These are phyloP conservation scores for Diphasiastrum complanatum DNA, from an alignment of 83 land plant genomes.

Conservation along the genomic window DNA sequence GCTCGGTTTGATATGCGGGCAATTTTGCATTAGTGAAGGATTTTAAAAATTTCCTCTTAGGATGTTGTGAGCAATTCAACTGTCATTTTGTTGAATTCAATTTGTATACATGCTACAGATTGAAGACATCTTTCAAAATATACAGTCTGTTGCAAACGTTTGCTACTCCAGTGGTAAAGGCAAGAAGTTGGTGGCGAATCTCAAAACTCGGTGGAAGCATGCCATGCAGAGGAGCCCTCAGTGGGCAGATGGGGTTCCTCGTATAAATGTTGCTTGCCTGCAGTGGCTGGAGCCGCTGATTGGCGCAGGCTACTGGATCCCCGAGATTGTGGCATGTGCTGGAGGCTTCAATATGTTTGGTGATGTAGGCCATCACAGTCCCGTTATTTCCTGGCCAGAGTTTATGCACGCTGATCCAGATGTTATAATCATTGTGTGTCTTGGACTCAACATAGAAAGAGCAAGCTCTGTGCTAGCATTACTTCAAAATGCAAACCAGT, in stretches of 20 bases:
- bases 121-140: slow-evolving; percentile 5
- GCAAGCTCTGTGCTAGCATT: neutral
- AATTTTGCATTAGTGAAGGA: neutral
- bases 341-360: slow-evolving; percentile 5
- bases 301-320: slow-evolving; percentile 3
- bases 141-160: neutral
- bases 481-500: neutral
- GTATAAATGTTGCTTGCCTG: neutral
- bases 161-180: neutral
- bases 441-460: neutral
- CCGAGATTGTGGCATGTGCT: slow-evolving; percentile 9
- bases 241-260: slow-evolving; percentile 13
- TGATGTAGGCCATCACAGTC: neutral
- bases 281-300: neutral
- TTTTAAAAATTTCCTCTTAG: neutral
- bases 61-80: neutral
- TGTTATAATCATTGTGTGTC: slow-evolving; percentile 1
- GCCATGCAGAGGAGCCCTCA: slow-evolving; percentile 4
- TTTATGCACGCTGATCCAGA: neutral
- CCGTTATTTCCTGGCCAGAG: neutral
- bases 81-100: neutral
- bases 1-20: too few species aligned
- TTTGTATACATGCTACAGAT: neutral
- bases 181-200: neutral
- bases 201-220: neutral